Percentiles rank a stretch among this genome's conserved stretches.
Conservation (phyloP, 176 grass and related monocot genomes). For the Chrysopogon serrulatus region DNA sequence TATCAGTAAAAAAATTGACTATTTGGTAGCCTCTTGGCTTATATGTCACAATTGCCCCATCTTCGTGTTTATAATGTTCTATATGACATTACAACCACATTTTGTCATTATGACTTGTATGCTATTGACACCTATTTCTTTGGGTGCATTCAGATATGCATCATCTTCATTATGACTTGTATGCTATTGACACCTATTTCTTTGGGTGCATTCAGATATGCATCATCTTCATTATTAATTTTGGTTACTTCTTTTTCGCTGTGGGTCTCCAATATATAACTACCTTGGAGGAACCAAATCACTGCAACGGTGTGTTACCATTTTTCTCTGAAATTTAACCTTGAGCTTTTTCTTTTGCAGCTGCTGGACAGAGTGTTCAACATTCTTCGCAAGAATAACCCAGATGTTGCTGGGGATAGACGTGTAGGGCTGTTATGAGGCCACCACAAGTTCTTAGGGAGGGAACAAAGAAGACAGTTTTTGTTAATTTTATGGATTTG, state of each 20-base stretch:
- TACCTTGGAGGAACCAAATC: neutral
- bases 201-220: neutral
- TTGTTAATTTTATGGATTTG: constrained; percentile 91
- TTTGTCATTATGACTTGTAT: neutral
- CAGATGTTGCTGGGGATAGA: constrained; percentile 71
- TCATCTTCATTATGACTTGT: no score
- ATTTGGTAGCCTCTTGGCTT: neutral
- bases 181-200: neutral
- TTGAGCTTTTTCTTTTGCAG: constrained; percentile 29
- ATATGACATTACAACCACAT: neutral
- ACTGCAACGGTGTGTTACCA: neutral
- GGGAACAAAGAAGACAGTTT: constrained; percentile 89
- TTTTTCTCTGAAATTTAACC: neutral
- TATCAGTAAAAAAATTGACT: neutral
- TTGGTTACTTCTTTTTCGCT: neutral
- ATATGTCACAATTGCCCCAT: neutral
- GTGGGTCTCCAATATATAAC: neutral
- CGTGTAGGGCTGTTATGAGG: constrained; percentile 69
- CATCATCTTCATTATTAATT: neutral
- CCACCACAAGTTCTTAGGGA: constrained; percentile 81
- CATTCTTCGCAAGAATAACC: constrained; percentile 76
- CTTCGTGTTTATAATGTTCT: neutral
- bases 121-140: no score
- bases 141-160: no score
- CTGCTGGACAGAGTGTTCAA: constrained; percentile 77